phyloP scores from a whole-genome alignment of 2,329 filamentous ascomycete species.

The Aureobasidium namibiae region DNA sequence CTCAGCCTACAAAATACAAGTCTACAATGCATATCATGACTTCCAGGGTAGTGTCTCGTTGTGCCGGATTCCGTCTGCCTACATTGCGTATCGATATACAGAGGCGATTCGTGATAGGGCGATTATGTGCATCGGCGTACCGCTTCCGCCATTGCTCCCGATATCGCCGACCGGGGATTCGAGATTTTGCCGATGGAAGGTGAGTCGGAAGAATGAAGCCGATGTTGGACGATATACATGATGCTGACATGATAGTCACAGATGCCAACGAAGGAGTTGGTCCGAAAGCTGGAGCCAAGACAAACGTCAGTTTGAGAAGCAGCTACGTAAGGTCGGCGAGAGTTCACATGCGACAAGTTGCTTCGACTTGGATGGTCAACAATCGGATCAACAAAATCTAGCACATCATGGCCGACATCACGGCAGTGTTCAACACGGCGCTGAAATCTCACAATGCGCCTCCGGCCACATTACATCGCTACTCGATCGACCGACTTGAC shows the following conservation, averaged over 20 bases:
- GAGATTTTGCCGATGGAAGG: not conserved
- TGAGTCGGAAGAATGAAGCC: not conserved
- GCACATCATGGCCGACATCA: constrained; percentile 48
- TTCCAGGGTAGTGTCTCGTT: not conserved
- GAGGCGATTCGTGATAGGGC: not conserved
- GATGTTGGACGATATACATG: not conserved
- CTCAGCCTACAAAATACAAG: not conserved
- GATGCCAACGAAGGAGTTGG: not conserved
- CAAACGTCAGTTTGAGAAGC: not conserved
- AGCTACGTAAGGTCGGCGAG: constrained; percentile 11
- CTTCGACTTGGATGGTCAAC: not conserved
- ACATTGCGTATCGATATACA: not conserved
- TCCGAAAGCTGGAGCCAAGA: not conserved
- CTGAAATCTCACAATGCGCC: constrained; percentile 51
- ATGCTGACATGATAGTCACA: not conserved
- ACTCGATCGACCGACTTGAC: constrained; percentile 49
- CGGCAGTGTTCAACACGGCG: constrained; percentile 59
- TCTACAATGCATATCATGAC: not conserved
- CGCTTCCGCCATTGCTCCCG: not conserved
- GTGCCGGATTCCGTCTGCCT: not conserved
- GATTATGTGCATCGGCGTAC: not conserved
- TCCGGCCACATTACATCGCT: constrained; percentile 37
- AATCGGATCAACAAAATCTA: not conserved
- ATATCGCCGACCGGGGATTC: not conserved
- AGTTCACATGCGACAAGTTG: constrained; percentile 4